Base-by-base conservation (phyloP, 371 early-diverging fungal genomes). In the Mucor ambiguus region DNA sequence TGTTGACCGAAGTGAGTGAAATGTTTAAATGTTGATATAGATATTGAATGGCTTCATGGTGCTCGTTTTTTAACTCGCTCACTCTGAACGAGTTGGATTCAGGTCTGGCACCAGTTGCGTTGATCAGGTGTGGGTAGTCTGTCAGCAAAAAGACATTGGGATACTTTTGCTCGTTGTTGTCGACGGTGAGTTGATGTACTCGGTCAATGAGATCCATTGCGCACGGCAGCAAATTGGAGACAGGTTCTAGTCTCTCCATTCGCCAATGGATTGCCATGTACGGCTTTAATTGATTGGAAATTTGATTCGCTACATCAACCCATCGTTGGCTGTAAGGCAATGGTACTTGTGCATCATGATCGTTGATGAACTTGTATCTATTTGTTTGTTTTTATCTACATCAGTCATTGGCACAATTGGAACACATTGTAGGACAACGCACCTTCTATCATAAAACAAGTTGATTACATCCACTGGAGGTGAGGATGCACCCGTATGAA, bases 191-290 rank as follows among this genome's bases (percentile, higher is more conserved):
- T 26, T 60, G 41, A 10, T 75, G 43, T 7, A 80, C 67, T 43
- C 75, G 69, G n/a, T 64, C 44, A 0, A 79, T 71, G 3, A 83
- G 65, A 24, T 70, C 38, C 41, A 69, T 48, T 4, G 84, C 84
- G 58, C 84, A 83, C 9, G 74, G 78, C 10, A 77, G 43, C 55
- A 83, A 52, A 55, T 81, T 83, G 5, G 65, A 60, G 5, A 77
- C 64, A 22, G 78, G 78, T 52, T 79, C 78, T 16, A 83, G 71
- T 26, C 78, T 76, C 49, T 83, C 84, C 84, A 83, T 83, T 38
- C 81, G 73, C 81, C 84, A 83, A 60, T 83, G 84, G 49, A 83
- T 75, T 4, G 84, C 84, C 10, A 83, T 74, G 71, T 69, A 83
- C 20, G 81, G 84, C 16, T 63, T 58, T 24, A 83, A 57, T 22